Conservation (phyloP, 495 filamentous ascomycete species). For the Articulospora tetracladia region DNA sequence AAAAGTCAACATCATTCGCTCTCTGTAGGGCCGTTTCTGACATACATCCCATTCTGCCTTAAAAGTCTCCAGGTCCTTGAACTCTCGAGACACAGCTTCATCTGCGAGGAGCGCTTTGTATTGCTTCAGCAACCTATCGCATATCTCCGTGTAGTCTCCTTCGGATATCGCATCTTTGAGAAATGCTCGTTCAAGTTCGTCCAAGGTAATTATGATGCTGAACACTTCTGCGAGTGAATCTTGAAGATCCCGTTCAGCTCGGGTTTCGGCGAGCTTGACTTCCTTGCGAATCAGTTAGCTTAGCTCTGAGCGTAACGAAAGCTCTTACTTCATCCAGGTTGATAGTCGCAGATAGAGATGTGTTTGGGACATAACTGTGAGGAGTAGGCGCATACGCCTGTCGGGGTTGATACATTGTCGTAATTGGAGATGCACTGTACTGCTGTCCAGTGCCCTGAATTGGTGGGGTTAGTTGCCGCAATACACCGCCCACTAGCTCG, state of each 20-base stretch:
- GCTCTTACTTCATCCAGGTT: conserved; percentile 79
- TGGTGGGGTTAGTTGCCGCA: conserved; percentile 7
- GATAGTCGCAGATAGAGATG: conserved; percentile 75
- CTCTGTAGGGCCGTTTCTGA: conserved; percentile 10
- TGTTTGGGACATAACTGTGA: conserved; percentile 83
- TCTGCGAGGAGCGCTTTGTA: conserved; percentile 92
- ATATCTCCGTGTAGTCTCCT: conserved; percentile 91
- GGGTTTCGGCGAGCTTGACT: conserved; percentile 82
- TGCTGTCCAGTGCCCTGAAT: not conserved
- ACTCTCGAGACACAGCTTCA: conserved; percentile 76
- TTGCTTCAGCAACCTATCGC: conserved; percentile 87
- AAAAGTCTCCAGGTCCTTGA: conserved; percentile 89
- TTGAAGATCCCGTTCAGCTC: conserved; percentile 85
- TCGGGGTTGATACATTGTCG: conserved; percentile 32
- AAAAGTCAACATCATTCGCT: conserved; percentile 13
- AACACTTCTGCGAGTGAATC: conserved; percentile 97
- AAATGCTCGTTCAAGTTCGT: conserved; percentile 95
- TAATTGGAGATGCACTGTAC: not conserved
- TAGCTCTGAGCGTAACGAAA: not conserved
- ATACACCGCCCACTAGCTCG: not conserved
- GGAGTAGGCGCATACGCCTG: conserved; percentile 82
- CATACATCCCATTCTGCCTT: conserved; percentile 87
- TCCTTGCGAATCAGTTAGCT: conserved; percentile 51
- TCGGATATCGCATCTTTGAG: conserved; percentile 93
- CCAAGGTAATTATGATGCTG: conserved; percentile 92